Base-by-base conservation (phyloP, 371 early-diverging fungal species). In the Apophysomyces trapeziformis region DNA sequence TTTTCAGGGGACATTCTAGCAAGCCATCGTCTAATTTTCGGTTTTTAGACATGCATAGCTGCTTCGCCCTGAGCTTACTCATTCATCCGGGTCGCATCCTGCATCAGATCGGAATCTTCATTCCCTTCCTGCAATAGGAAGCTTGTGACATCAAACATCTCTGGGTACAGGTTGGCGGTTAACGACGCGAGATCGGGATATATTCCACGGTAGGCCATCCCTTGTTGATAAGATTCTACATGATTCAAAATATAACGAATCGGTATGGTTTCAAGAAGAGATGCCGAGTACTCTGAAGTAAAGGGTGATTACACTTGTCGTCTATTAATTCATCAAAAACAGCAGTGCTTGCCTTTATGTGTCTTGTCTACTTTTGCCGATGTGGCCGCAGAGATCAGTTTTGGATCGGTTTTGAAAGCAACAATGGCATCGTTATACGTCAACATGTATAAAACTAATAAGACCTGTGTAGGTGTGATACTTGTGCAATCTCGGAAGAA, bases 141-240 rank as follows among this genome's bases (percentile, higher is more conserved):
- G 37, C 75, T 73, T 7, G 67, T 68, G 26, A 85, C 74, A 56
- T 85, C 83, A 64, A 85, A 82, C n/a, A 83, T 62, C 54, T 85
- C 83, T 7, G 85, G 85, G 60, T 70, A 82, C 60, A 79, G 45
- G 37, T 76, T 78, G 45, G 83, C 83, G 5, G 79, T 71, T 7
- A 80, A 61, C 7, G 75, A 71, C 4, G 81, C 39, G 18, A 85
- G 56, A 63, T 85, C 81, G 13, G 80, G 70, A 63, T 79, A 83
- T 2, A 85, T 78, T 2, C 72, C 66, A 39, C 67, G 68, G 43
- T 81, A 85, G 7, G 73, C 78, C 5, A 63, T 47, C 16, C 70
- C 71, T 11, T 67, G 41, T 26, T 75, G 67, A 54, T 67, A 65
- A 4, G 54, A 46, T 47, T 85, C 83, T 6, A 77, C 71, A 64